Percentiles rank a stretch among this genome's conserved stretches.
Evolutionary conservation across 2,329 filamentous ascomycete genomes (phyloP).

Genomic region (Nigrospora osmanthi): DNA sequence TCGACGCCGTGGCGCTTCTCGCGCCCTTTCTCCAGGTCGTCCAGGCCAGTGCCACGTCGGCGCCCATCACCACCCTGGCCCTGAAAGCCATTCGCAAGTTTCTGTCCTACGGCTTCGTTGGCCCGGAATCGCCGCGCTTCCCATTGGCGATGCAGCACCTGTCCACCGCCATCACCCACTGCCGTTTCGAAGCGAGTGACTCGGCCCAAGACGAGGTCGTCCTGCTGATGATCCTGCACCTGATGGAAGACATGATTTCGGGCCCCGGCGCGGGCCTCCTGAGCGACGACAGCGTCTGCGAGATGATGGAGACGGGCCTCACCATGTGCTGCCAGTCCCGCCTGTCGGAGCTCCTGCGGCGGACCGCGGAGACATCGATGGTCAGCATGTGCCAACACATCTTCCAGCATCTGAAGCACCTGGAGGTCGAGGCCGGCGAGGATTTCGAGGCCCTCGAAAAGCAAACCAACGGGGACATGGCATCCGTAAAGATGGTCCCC

Average conservation of each 20-base stretch:
- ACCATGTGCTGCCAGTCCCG: slow-evolving; percentile 95
- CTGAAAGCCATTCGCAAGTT: slow-evolving; percentile 94
- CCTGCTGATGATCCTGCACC: slow-evolving; percentile 82
- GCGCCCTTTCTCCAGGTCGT: slow-evolving; percentile 96
- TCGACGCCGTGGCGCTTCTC: slow-evolving; percentile 83
- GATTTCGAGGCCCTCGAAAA: slow-evolving; percentile 59
- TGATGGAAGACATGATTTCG: slow-evolving; percentile 98
- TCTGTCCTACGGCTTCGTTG: slow-evolving; percentile 88
- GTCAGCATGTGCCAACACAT: slow-evolving; percentile 99
- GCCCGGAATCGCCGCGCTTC: slow-evolving; percentile 75
- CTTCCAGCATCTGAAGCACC: slow-evolving; percentile 82
- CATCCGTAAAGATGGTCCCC: slow-evolving; percentile 77
- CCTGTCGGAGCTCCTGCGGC: slow-evolving; percentile 80
- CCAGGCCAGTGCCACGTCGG: slow-evolving; percentile 89
- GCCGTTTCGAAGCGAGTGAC: slow-evolving; percentile 94
- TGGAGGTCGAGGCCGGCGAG: slow-evolving; percentile 68
- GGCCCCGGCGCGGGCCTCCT: slow-evolving; percentile 85
- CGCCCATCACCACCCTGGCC: slow-evolving; percentile 90
- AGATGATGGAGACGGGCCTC: slow-evolving; percentile 98
- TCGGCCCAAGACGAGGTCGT: slow-evolving; percentile 94
- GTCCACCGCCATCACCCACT: slow-evolving; percentile 92
- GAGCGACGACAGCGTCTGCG: slow-evolving; percentile 97
- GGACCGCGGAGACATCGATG: slow-evolving; percentile 94
- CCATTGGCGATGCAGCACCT: slow-evolving; percentile 89
- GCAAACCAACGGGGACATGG: slow-evolving; percentile 59